A percentile compares a stretch with the other conserved stretches of the same genome.
These are phyloP conservation scores for Penicillium expansum DNA, from an alignment of 2,329 filamentous ascomycete species.

Conservation along the genomic window DNA sequence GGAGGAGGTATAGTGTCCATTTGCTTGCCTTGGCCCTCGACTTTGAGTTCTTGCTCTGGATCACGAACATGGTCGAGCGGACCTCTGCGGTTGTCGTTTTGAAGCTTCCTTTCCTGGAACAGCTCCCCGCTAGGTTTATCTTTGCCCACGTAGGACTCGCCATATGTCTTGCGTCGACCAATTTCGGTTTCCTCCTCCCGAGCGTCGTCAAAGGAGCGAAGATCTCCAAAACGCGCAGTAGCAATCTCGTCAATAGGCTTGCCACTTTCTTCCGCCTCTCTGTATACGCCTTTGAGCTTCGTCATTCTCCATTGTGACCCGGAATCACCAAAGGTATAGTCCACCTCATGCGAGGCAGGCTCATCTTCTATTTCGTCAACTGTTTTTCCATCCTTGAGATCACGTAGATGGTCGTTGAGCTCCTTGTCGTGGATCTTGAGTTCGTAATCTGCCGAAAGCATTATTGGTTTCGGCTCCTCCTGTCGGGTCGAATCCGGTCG, in stretches of 20 bases:
- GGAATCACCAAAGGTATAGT: constrained; percentile 83
- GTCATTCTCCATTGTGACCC: constrained; percentile 97
- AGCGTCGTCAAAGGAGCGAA: constrained; percentile 86
- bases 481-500: constrained; percentile 60
- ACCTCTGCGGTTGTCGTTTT: constrained; percentile 51
- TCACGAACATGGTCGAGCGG: constrained; percentile 29
- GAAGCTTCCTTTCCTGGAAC: constrained; percentile 70
- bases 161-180: constrained; percentile 78
- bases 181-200: constrained; percentile 90
- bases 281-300: constrained; percentile 82
- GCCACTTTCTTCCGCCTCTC: constrained; percentile 69
- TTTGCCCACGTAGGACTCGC: constrained; percentile 77
- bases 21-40: constrained; percentile 54
- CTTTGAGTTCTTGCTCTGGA: constrained; percentile 36
- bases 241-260: constrained; percentile 78
- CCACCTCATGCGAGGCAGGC: constrained; percentile 60
- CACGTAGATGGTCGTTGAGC: constrained; percentile 69
- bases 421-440: constrained; percentile 76
- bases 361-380: constrained; percentile 54
- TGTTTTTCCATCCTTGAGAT: constrained; percentile 57
- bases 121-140: constrained; percentile 85
- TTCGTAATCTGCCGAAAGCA: constrained; percentile 58
- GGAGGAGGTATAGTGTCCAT: constrained; percentile 56
- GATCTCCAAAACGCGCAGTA: constrained; percentile 72
- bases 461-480: constrained; percentile 40